A percentile compares a stretch with the other conserved stretches of the same genome.
Evolutionary conservation across 768 basidiomycete genomes (phyloP).

Genomic region (Cyathus striatus): DNA sequence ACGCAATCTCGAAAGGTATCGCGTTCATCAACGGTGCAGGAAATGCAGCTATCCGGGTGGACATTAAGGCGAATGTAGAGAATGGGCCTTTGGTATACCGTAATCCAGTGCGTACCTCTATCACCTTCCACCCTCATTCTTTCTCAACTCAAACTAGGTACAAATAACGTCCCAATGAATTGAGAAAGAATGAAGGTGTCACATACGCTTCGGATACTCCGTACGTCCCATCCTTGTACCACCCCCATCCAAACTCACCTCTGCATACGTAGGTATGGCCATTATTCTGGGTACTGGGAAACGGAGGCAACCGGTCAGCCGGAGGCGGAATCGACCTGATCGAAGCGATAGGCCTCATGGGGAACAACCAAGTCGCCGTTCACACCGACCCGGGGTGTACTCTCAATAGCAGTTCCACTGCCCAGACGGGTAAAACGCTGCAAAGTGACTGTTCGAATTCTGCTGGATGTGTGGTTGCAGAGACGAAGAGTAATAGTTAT

Average conservation of each 20-base stretch:
- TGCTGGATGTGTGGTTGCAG: slow-evolving; percentile 39
- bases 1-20: neutral
- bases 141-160: too few relatives aligned
- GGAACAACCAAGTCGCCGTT: slow-evolving; percentile 51
- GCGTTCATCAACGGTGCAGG: neutral
- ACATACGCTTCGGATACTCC: too few relatives aligned
- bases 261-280: slow-evolving; percentile 52
- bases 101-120: neutral
- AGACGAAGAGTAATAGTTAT: slow-evolving; percentile 38
- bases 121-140: too few relatives aligned
- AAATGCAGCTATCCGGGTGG: neutral
- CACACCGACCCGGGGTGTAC: slow-evolving; percentile 39
- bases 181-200: too few relatives aligned
- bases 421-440: slow-evolving; percentile 24
- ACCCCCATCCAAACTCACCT: too few relatives aligned
- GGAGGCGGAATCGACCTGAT: slow-evolving; percentile 48
- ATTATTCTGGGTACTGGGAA: slow-evolving; percentile 40
- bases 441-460: slow-evolving; percentile 23
- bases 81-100: neutral
- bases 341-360: slow-evolving; percentile 51
- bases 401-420: slow-evolving; percentile 17
- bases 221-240: too few relatives aligned
- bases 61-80: neutral
- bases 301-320: slow-evolving; percentile 28
- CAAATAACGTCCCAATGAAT: too few relatives aligned